Evolutionary conservation across 768 basidiomycete genomes (phyloP), one percentile per base, ranked within the genome.

Genomic region (Leccinellum albellum): DNA sequence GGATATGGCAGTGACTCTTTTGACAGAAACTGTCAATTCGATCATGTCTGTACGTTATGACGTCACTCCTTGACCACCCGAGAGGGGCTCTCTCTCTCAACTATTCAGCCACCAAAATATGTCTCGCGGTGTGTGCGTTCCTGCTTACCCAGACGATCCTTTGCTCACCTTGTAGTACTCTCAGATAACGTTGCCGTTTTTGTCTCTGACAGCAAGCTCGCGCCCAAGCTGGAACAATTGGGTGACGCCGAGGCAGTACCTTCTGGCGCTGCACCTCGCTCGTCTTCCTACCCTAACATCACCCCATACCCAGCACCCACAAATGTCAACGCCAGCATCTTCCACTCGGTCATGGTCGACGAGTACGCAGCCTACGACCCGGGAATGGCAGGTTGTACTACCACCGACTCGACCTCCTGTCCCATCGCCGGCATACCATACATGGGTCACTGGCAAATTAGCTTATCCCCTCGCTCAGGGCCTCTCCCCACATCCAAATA

Each of bases 321-420:
- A 4, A 14, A 10, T 5, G 6, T 20, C n/a, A 28, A 48, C 6
- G 15, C 24, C 46, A 23, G 51, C 20, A 8, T 13, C 8, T 8
- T 7, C 20, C 24, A 46, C 42, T 4, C 10, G n/a, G n/a, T 33
- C 50, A 10, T 37, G 33, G 54, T 49, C 50, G 65, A 66, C 28
- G 2, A 23, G 17, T 67, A 66, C 24, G 65, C 53, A 6, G 60
- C 42, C 1, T 59, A 66, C 32, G 65, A 66, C 23, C 60, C 66
- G 8, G 66, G 65, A 20, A 66, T 66, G 65, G 66, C 65, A 13
- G 65, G 65, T 10, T 62, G 66, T 42, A 28, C 57, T 20, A 17
- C 14, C 23, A 13, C 7, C 29, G 54, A 37, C 5, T 45, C 8
- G 0, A 20, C 20, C n/a, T 1, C 47, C 0, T 65, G 63, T 8